Conservation (phyloP, 495 filamentous ascomycete genomes). For the Cercophora samala region DNA sequence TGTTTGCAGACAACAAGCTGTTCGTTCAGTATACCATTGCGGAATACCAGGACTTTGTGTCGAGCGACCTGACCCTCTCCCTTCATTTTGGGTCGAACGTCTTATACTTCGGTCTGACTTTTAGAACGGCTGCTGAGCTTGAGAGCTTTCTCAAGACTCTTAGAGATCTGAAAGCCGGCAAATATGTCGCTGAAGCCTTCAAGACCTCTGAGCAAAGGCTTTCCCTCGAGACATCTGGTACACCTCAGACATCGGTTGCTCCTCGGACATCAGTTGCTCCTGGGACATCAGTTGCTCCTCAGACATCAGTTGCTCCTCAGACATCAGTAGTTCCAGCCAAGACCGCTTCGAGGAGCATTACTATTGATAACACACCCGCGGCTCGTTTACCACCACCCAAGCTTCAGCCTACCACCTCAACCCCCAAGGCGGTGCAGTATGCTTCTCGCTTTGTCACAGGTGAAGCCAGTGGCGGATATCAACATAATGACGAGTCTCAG, state of each 20-base stretch:
- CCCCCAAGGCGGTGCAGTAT: background rate
- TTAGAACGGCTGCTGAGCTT: background rate
- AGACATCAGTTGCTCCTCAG: background rate
- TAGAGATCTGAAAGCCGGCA: background rate
- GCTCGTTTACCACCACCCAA: background rate
- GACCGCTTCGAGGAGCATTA: background rate
- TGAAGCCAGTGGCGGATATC: background rate
- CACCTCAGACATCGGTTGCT: background rate
- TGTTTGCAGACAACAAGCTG: background rate
- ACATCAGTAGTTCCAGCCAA: background rate
- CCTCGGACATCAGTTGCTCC: background rate
- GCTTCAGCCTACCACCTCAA: background rate
- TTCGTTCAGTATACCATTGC: slow-evolving; percentile 16
- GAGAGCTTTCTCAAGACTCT: background rate
- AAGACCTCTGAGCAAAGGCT: background rate
- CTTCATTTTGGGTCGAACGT: background rate
- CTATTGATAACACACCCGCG: background rate
- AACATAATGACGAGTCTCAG: background rate
- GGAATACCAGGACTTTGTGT: slow-evolving; percentile 8
- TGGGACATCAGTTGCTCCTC: background rate
- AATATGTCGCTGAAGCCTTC: background rate
- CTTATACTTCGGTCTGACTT: background rate
- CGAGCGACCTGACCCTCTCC: background rate
- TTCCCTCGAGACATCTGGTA: background rate
- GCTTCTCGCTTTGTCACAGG: background rate